Evolutionary conservation across 441 rosid species (phyloP).

Genomic region (Erysimum cheiri): DNA sequence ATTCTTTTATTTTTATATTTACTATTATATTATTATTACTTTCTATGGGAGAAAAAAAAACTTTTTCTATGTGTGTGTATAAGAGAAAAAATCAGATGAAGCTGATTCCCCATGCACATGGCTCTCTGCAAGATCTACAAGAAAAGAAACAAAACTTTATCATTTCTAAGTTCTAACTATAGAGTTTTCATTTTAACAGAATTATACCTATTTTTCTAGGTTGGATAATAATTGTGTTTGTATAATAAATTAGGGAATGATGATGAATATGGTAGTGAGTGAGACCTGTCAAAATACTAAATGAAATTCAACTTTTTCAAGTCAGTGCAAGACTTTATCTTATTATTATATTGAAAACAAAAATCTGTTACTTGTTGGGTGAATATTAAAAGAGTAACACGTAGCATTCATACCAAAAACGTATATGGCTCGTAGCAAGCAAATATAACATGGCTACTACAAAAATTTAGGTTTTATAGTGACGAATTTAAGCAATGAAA

Average conservation of each 20-base stretch:
- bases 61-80: conserved; percentile 13
- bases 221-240: conserved; percentile 22
- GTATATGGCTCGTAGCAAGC: too few relatives aligned
- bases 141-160: conserved; percentile 15
- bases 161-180: conserved; percentile 5
- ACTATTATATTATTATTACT: conserved; percentile 12
- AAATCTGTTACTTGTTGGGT: not conserved
- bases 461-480: too few relatives aligned
- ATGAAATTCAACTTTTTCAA: not conserved
- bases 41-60: conserved; percentile 17
- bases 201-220: not conserved
- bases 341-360: not conserved
- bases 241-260: conserved; percentile 22
- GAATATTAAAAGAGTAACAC: not conserved
- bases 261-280: conserved; percentile 20
- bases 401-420: too few relatives aligned
- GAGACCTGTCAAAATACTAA: conserved; percentile 11
- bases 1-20: conserved; percentile 2
- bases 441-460: too few relatives aligned
- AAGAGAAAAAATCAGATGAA: conserved; percentile 37
- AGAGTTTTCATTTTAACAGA: conserved; percentile 3
- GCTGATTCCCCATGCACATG: conserved; percentile 46
- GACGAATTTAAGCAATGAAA: too few relatives aligned
- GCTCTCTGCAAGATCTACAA: conserved; percentile 39
- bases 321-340: not conserved